Percentiles rank a stretch among this genome's conserved stretches.
Evolutionary conservation across 2,329 filamentous ascomycete genomes (phyloP).

Genomic region (Fusarium sp.): DNA sequence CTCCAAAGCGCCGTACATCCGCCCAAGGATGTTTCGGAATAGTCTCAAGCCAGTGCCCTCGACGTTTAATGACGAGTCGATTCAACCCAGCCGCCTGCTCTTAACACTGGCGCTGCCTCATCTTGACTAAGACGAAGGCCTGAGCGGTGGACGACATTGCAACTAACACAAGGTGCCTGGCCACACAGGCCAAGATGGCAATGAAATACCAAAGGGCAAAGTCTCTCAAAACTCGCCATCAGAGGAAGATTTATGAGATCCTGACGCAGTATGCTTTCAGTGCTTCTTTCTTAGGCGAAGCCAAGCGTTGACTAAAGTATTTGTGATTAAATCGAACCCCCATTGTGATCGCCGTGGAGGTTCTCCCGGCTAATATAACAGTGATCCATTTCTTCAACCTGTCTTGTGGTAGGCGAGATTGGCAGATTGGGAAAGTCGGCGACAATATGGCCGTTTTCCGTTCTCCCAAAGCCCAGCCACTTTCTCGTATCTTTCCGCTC

Average conservation of each 20-base stretch:
- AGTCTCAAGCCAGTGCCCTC: neutral
- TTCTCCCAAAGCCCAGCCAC: constrained; percentile 2
- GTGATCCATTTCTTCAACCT: neutral
- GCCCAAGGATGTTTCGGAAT: neutral
- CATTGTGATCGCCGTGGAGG: neutral
- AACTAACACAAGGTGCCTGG: neutral
- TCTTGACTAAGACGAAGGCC: neutral
- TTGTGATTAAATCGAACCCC: neutral
- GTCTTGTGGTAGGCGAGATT: neutral
- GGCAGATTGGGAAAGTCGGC: neutral
- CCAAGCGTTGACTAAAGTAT: neutral
- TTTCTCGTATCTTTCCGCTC: neutral
- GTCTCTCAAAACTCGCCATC: neutral
- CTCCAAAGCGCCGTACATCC: neutral
- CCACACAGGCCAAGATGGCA: neutral
- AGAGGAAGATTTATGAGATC: neutral
- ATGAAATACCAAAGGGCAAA: neutral
- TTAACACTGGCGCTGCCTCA: neutral
- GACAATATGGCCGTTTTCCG: neutral
- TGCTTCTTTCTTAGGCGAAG: neutral
- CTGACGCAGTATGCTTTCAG: neutral
- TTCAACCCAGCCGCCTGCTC: neutral
- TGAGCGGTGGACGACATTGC: neutral
- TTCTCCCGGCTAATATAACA: neutral
- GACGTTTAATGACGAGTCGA: neutral